phyloP scores from a whole-genome alignment of 352 stramenopile genomes.

The Phytopythium litorale region DNA sequence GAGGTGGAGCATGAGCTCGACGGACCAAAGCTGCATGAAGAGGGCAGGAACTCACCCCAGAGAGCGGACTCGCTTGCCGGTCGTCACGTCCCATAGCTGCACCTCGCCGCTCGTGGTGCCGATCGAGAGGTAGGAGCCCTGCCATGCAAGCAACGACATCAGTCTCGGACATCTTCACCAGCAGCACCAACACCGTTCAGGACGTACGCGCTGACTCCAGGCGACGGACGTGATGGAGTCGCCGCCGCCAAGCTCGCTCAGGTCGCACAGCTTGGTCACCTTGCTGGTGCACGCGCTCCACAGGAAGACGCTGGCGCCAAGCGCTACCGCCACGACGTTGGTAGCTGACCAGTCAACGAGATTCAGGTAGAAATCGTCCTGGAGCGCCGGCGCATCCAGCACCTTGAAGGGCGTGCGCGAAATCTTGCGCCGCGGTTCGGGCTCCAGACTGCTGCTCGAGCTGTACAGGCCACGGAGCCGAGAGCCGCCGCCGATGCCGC shows the following conservation, averaged over 20 bases:
- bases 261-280: slow-evolving; percentile 94
- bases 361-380: slow-evolving; percentile 99
- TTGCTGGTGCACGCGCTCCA: slow-evolving; percentile 93
- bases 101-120: slow-evolving; percentile 93
- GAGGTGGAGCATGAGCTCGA: not conserved
- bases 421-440: slow-evolving; percentile 67
- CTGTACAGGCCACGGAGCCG: slow-evolving; percentile 11
- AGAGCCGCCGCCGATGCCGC: slow-evolving; percentile 5
- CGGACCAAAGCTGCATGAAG: slow-evolving; percentile 3
- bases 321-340: slow-evolving; percentile 95
- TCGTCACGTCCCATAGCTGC: slow-evolving; percentile 93
- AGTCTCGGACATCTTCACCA: slow-evolving; percentile 2
- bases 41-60: slow-evolving; percentile 59
- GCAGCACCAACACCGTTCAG: slow-evolving; percentile 1
- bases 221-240: slow-evolving; percentile 92
- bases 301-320: slow-evolving; percentile 93
- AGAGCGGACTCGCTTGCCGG: slow-evolving; percentile 86
- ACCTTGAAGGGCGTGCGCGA: slow-evolving; percentile 95
- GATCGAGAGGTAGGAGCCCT: slow-evolving; percentile 91
- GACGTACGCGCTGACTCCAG: slow-evolving; percentile 87
- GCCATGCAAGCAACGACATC: not conserved
- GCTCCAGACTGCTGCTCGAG: slow-evolving; percentile 11
- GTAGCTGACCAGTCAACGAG: slow-evolving; percentile 95
- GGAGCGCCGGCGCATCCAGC: slow-evolving; percentile 94
- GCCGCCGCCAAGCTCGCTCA: slow-evolving; percentile 26